Percentiles rank a stretch among this genome's conserved stretches.
These are phyloP conservation scores for Clavispora asparagi DNA, from an alignment of 805 yeast species.

Conservation along the genomic window DNA sequence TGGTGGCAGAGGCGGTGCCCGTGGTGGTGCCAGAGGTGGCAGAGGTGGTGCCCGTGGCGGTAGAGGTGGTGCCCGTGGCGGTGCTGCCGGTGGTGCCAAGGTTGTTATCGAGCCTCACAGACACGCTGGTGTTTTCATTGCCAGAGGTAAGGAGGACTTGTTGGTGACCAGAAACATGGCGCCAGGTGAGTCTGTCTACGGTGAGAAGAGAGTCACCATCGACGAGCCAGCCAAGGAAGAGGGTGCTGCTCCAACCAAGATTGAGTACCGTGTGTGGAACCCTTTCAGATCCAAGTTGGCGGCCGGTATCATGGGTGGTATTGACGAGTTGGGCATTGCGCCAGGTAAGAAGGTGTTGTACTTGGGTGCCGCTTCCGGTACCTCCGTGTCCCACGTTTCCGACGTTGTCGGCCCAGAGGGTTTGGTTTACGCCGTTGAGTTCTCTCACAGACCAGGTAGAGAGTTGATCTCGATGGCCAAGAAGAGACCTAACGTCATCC, in stretches of 20 bases:
- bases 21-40: conserved; percentile 29
- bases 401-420: conserved; percentile 99
- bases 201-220: conserved; percentile 91
- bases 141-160: conserved; percentile 99
- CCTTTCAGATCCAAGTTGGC: conserved; percentile 99
- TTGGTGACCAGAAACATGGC: conserved; percentile 94
- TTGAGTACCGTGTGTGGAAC: conserved; percentile 99
- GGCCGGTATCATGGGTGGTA: conserved; percentile 99
- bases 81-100: conserved; percentile 89
- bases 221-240: conserved; percentile 92
- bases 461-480: conserved; percentile 99
- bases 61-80: conserved; percentile 69
- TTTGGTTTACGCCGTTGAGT: conserved; percentile 97
- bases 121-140: conserved; percentile 98
- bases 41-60: conserved; percentile 36
- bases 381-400: conserved; percentile 96
- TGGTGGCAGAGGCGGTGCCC: conserved; percentile 35
- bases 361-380: conserved; percentile 99
- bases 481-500: conserved; percentile 99
- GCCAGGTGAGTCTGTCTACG: conserved; percentile 98
- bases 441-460: conserved; percentile 99
- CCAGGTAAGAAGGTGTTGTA: conserved; percentile 98
- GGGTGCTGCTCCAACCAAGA: conserved; percentile 85
- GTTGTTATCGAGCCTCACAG: conserved; percentile 98
- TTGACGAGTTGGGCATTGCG: conserved; percentile 93